Evolutionary conservation across 805 yeast species (phyloP), one percentile per base, ranked within the genome.

Genomic region (Metschnikowia proteae): DNA sequence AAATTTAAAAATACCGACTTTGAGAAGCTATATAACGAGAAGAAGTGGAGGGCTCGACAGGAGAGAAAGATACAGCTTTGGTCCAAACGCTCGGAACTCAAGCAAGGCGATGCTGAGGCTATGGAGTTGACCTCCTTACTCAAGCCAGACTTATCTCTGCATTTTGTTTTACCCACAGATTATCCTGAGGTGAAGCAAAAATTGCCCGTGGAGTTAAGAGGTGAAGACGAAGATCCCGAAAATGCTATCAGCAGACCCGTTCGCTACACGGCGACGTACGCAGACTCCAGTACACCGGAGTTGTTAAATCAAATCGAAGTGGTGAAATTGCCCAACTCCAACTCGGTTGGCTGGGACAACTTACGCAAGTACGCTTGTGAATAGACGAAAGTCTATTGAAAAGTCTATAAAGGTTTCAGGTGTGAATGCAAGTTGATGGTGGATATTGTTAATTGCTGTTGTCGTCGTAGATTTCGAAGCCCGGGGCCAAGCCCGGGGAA

Each of bases 271-370:
- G 59, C 67, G 3, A 54, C 65, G 22, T 61, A 61, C 45, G 63
- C 72, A 0, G 73, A 70, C 43, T 46, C 53, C 6, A 52, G 53
- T 22, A 64, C 66, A 38, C 68, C 75, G 0, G 71, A 70, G 40
- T 42, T 61, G 8, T 60, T 71, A 43, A 69, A 65, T 42, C 68
- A 65, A 51, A 57, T 71, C 31, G 78, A 73, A 50, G 61, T 73
- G 10, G 56, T 73, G 13, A 71, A 70, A 56, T 62, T 73, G 36
- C 78, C 78, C 2, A 73, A 73, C 54, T 67, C 74, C 34, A 73
- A 73, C 50, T 57, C 68, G 10, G 47, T 73, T 37, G 78, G 70
- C 3, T 73, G 78, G 78, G 77, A 71, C 47, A 73, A 73, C 49
- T 55, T 73, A 41, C 60, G 65, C 45, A 70, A 69, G 56, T 73